A percentile compares a stretch with the other conserved stretches of the same genome.
Conservation (phyloP, 2,329 filamentous ascomycete genomes). For the Microthyrium microscopicum region DNA sequence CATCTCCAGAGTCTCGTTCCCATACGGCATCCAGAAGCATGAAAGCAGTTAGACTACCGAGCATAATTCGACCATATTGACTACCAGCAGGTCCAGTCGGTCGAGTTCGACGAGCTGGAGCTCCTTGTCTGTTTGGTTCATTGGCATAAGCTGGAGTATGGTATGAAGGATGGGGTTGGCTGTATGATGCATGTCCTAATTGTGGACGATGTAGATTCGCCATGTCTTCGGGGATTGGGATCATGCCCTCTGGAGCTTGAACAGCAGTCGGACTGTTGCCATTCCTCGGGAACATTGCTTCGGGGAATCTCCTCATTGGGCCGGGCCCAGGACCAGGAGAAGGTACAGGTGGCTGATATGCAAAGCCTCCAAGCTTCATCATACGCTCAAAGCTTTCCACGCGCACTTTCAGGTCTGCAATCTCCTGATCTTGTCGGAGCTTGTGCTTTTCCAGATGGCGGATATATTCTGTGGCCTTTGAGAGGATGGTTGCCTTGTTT, state of each 20-base stretch:
- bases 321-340: no score
- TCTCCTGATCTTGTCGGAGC: conserved; percentile 65
- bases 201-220: conserved; percentile 20
- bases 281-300: no score
- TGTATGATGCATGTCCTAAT: conserved; percentile 16
- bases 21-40: conserved; percentile 80
- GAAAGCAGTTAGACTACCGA: conserved; percentile 76
- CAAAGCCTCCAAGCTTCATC: no score
- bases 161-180: conserved; percentile 12
- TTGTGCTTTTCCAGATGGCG: conserved; percentile 85
- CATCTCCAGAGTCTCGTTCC: conserved; percentile 38
- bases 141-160: conserved; percentile 13
- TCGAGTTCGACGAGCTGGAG: background rate
- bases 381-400: conserved; percentile 52
- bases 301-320: no score
- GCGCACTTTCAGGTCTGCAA: conserved; percentile 58
- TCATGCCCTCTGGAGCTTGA: conserved; percentile 21
- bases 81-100: background rate
- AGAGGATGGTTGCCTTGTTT: conserved; percentile 93
- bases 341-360: no score
- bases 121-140: background rate
- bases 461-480: conserved; percentile 94
- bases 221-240: conserved; percentile 25
- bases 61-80: conserved; percentile 43
- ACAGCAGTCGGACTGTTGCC: background rate